Evolutionary conservation across 2,329 filamentous ascomycete genomes (phyloP).

Genomic region (Ophiocordyceps australis): DNA sequence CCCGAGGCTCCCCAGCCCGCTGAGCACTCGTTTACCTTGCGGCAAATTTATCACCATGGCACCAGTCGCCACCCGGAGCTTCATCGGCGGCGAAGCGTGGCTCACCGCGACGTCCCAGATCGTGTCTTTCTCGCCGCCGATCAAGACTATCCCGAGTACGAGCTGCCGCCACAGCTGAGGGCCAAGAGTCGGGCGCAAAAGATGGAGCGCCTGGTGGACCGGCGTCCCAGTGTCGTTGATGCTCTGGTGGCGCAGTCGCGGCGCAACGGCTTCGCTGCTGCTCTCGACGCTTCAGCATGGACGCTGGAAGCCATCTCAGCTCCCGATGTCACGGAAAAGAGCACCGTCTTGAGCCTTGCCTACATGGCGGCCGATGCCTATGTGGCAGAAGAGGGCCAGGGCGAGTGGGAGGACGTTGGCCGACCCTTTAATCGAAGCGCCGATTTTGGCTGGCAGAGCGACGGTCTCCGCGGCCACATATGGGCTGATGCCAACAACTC

Average conservation of each 20-base stretch:
- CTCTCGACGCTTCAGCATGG: constrained; percentile 62
- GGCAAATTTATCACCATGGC: constrained; percentile 88
- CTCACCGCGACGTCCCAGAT: constrained; percentile 24
- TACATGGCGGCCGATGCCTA: constrained; percentile 86
- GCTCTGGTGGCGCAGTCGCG: constrained; percentile 58
- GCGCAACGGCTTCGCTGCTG: constrained; percentile 45
- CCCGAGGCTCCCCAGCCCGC: constrained; percentile 25
- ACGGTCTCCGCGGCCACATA: constrained; percentile 81
- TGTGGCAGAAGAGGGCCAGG: constrained; percentile 48
- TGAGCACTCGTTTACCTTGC: constrained; percentile 48
- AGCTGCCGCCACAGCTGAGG: constrained; percentile 31
- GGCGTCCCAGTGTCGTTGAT: constrained; percentile 60
- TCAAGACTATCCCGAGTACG: constrained; percentile 32
- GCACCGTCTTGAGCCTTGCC: constrained; percentile 68
- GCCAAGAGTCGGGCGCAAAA: constrained; percentile 45
- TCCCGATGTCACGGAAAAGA: constrained; percentile 72
- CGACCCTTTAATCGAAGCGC: constrained; percentile 67
- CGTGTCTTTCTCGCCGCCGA: constrained; percentile 43
- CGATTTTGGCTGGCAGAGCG: constrained; percentile 83
- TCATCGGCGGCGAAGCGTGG: constrained; percentile 59
- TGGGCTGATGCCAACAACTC: constrained; percentile 74
- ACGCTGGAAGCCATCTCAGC: constrained; percentile 58
- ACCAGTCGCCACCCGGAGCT: constrained; percentile 60
- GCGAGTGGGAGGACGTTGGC: constrained; percentile 72
- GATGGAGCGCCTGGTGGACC: constrained; percentile 70